Base-by-base conservation (phyloP, 1,284 basidiomycete genomes). In the Ceratobasidium sp. region DNA sequence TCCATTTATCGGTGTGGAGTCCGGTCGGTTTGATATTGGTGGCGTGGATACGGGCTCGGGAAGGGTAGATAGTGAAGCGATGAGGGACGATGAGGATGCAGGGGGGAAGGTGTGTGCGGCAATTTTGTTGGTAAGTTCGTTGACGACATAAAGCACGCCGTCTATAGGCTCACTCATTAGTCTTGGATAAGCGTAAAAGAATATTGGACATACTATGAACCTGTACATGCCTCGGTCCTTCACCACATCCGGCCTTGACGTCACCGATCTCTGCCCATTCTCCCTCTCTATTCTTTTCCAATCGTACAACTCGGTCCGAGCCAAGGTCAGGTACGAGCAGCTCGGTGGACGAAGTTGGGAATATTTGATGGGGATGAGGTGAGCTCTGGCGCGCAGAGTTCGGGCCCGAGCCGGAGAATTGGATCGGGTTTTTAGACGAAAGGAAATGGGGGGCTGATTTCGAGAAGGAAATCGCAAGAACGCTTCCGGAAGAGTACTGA, bases 281-380 rank as follows among this genome's bases (percentile, higher is more conserved):
- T 0, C 88, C 89, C 23, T 84, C 83, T 1, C 82, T 71, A 77
- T 86, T 81, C 80, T 86, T 88, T 77, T 84, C 85, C 77, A 93
- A 86, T 40, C 89, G 87, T 83, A 88, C 90, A n/a, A 92, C 87
- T 75, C 87, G 87, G 82, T 94, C 93, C 1, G 89, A 86, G 12
- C 93, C 93, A 2, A 94, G 86, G 83, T 94, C 93, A 0, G 93
- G 91, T 1, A 94, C 87, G 26, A 94, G 86, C 12, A 94, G 84
- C 81, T 94, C 92, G n/a, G 81, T 79, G 28, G 87, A 44, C 42
- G 82, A 63, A 2, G 85, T 80, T 66, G 87, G 85, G 63, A 89
- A 81, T 73, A 88, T 82, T 82, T 94, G 91, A 83, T 95, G 93
- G 0, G 92, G 91, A 82, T 95, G 93, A 1, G 93, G 87, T 2